Percentiles rank a stretch among this genome's conserved stretches.
Evolutionary conservation across 1,284 basidiomycete genomes (phyloP).

Genomic region (Microbotryum intermedium): DNA sequence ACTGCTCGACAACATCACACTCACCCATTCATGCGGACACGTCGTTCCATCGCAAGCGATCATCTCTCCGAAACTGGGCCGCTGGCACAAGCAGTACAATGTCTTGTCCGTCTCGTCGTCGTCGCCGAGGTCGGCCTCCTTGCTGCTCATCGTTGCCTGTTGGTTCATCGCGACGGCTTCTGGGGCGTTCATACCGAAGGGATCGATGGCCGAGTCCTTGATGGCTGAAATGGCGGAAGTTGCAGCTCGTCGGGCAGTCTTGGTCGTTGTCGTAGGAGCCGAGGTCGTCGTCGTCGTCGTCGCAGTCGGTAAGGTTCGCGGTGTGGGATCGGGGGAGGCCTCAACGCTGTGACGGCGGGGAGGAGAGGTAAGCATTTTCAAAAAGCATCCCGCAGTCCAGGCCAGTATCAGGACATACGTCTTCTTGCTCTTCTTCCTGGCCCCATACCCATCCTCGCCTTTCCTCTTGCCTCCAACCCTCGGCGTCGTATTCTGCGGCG

Average conservation of each 20-base stretch:
- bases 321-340: slow-evolving; percentile 14
- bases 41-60: slow-evolving; percentile 87
- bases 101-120: slow-evolving; percentile 57
- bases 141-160: background rate
- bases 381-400: background rate
- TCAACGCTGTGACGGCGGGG: background rate
- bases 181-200: background rate
- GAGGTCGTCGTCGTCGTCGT: too few relatives aligned
- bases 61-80: slow-evolving; percentile 89
- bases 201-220: background rate
- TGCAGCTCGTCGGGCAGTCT: background rate
- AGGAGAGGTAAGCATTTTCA: background rate
- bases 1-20: slow-evolving; percentile 35
- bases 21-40: slow-evolving; percentile 89
- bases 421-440: slow-evolving; percentile 27
- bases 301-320: background rate
- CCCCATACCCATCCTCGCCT: slow-evolving; percentile 13
- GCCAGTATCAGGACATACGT: slow-evolving; percentile 9
- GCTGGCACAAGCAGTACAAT: slow-evolving; percentile 81
- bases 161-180: background rate
- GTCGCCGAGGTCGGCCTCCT: slow-evolving; percentile 15
- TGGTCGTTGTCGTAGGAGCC: background rate
- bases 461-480: slow-evolving; percentile 20
- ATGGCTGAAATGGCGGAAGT: background rate
- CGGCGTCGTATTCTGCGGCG: slow-evolving; percentile 9